Evolutionary conservation across 768 basidiomycete species (phyloP).

Genomic region (Arthromyces matolae): DNA sequence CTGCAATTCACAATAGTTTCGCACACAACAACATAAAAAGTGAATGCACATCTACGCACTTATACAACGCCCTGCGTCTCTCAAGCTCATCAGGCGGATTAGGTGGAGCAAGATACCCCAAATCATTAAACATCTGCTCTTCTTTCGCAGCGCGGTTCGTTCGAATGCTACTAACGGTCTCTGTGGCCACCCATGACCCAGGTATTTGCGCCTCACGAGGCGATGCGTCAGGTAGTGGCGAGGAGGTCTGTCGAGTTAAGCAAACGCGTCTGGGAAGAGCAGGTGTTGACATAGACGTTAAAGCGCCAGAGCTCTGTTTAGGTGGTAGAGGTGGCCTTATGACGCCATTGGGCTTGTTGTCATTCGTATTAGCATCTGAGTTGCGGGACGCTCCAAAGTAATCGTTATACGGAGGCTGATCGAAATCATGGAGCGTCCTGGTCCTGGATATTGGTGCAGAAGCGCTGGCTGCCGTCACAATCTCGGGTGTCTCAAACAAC

Average conservation of each 20-base stretch:
- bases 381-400: conserved; percentile 17
- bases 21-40: not conserved
- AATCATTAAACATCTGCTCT: conserved; percentile 59
- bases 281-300: conserved; percentile 36
- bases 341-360: too few relatives aligned
- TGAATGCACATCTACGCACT: conserved; percentile 39
- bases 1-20: conserved; percentile 40
- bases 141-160: conserved; percentile 57
- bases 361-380: too few relatives aligned
- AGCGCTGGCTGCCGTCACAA: conserved; percentile 4
- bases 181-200: conserved; percentile 30
- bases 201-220: conserved; percentile 30
- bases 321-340: too few relatives aligned
- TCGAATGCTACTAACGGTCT: conserved; percentile 25
- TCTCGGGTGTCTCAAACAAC: not conserved
- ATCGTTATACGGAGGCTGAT: conserved; percentile 6
- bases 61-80: conserved; percentile 79
- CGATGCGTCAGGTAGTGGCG: conserved; percentile 50
- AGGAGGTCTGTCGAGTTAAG: conserved; percentile 61
- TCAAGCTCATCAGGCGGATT: conserved; percentile 83
- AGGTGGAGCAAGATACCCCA: conserved; percentile 75
- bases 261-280: conserved; percentile 49
- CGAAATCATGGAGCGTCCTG: not conserved
- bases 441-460: conserved; percentile 4
- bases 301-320: too few relatives aligned